These are phyloP conservation scores for Naegleria fowleri DNA, from an alignment of 208 protist genomes.

Conservation along the genomic window DNA sequence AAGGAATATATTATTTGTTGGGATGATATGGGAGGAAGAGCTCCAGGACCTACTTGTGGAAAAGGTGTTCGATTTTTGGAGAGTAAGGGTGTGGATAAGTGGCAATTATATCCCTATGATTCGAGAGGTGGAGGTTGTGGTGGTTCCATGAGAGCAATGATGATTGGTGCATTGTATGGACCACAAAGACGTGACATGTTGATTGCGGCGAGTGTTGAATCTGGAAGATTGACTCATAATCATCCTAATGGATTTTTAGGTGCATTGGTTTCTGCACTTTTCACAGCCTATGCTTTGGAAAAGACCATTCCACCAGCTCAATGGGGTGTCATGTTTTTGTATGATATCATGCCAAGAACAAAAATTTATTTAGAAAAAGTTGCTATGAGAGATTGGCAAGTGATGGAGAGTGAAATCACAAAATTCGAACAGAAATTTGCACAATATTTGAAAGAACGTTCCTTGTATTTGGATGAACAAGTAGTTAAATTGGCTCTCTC, in stretches of 20 bases:
- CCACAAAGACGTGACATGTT: background rate
- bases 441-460: slow-evolving; percentile 2
- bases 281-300: slow-evolving; percentile 31
- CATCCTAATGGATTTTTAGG: slow-evolving; percentile 34
- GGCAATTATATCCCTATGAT: background rate
- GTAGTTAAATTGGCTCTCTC: background rate
- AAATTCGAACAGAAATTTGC: background rate
- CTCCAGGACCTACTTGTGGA: slow-evolving; percentile 14
- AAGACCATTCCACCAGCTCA: background rate
- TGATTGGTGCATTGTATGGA: background rate
- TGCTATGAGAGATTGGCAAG: background rate
- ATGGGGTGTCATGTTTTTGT: background rate
- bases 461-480: background rate
- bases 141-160: background rate
- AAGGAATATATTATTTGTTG: slow-evolving; percentile 21
- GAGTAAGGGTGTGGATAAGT: background rate
- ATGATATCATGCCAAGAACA: slow-evolving; percentile 8
- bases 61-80: background rate
- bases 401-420: background rate
- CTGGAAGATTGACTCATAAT: slow-evolving; percentile 33
- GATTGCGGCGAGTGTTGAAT: slow-evolving; percentile 4
- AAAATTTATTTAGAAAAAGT: background rate
- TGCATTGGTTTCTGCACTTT: background rate
- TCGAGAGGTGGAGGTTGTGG: background rate
- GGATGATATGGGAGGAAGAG: slow-evolving; percentile 7